These are phyloP conservation scores for Sapria himalayana DNA, from an alignment of 345 rosid genomes.

Conservation along the genomic window DNA sequence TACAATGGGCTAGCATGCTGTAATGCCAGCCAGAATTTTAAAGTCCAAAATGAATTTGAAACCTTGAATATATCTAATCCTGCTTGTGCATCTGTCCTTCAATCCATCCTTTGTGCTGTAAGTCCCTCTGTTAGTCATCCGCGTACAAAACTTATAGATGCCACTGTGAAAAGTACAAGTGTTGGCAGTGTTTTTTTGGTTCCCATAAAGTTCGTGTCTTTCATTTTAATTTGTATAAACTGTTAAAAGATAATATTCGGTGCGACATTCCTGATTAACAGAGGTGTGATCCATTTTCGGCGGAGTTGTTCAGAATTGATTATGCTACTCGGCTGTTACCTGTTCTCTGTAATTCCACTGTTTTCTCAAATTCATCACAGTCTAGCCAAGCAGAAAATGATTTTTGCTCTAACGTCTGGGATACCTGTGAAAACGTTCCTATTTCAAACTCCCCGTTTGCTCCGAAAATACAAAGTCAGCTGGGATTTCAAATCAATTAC, in stretches of 20 bases:
- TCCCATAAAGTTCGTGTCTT: background rate
- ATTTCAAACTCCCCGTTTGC: slow-evolving; percentile 11
- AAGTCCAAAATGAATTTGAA: slow-evolving; percentile 43
- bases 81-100: slow-evolving; percentile 42
- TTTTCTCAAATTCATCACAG: slow-evolving; percentile 33
- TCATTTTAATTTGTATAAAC: background rate
- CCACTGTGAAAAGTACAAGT: background rate
- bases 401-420: slow-evolving; percentile 5
- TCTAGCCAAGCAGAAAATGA: slow-evolving; percentile 18
- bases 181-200: too few relatives aligned
- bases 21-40: slow-evolving; percentile 44
- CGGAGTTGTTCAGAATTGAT: slow-evolving; percentile 32
- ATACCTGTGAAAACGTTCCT: slow-evolving; percentile 1
- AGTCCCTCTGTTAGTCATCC: slow-evolving; percentile 7
- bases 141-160: background rate
- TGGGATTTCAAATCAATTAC: slow-evolving; percentile 23
- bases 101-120: slow-evolving; percentile 75
- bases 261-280: slow-evolving; percentile 12
- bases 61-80: slow-evolving; percentile 53
- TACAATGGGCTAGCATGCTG: slow-evolving; percentile 73
- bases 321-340: slow-evolving; percentile 40
- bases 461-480: slow-evolving; percentile 25
- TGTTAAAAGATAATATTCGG: background rate
- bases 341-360: slow-evolving; percentile 68
- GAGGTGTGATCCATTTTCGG: slow-evolving; percentile 91